Evolutionary conservation across 2,329 filamentous ascomycete species (phyloP).

Genomic region (Cordyceps cicadae): DNA sequence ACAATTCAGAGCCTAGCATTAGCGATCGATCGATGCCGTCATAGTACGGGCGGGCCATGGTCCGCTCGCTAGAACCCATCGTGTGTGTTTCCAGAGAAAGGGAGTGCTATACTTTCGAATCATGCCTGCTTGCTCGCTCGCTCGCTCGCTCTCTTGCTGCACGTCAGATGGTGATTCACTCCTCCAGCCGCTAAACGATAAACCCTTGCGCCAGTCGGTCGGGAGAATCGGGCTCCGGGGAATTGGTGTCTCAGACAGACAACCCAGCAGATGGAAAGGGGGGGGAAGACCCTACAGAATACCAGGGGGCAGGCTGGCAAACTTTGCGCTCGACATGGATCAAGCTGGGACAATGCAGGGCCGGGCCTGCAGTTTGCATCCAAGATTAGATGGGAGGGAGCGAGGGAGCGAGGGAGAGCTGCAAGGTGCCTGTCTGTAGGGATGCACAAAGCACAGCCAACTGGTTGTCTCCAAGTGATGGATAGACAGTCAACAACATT

Average conservation of each 20-base stretch:
- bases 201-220: not conserved
- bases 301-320: too few species aligned
- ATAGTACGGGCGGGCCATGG: not conserved
- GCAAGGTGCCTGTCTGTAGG: too few species aligned
- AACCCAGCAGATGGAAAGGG: not conserved
- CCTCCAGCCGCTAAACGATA: not conserved
- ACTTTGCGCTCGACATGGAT: too few species aligned
- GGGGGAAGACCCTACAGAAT: not conserved
- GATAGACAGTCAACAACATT: too few species aligned
- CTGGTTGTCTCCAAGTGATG: too few species aligned
- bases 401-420: too few species aligned
- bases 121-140: not conserved
- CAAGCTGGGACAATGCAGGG: too few species aligned
- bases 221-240: not conserved
- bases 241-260: not conserved
- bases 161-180: not conserved
- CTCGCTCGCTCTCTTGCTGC: not conserved
- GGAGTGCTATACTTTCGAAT: not conserved
- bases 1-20: not conserved
- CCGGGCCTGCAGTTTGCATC: too few species aligned
- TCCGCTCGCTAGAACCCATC: too few species aligned
- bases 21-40: not conserved
- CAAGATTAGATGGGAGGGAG: too few species aligned
- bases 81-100: too few species aligned
- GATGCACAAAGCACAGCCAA: too few species aligned